Evolutionary conservation across 352 stramenopile genomes (phyloP), one percentile per base, ranked within the genome.

Genomic region (Phytophthora sansomeana): DNA sequence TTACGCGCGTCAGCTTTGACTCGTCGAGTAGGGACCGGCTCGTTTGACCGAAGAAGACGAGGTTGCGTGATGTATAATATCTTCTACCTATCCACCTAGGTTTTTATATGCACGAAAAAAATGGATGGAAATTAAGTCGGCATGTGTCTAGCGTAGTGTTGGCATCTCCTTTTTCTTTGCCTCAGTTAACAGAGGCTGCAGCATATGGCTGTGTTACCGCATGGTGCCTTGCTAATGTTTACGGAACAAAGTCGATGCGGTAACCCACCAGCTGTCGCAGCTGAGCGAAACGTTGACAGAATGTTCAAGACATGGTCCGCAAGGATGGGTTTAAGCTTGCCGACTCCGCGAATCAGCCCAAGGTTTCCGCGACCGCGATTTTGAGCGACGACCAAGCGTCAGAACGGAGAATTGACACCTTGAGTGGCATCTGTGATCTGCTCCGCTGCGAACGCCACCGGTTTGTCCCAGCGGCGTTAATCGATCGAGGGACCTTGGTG

Each of bases 21-120:
- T 44, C 38, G 6, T 11, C 38, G 38, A 10, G 16, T 44, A 19
- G 38, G 38, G 6, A 19, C 38, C 38, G 38, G 38, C 38, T 44
- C 38, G 16, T 44, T 11, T 5, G 38, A 11, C 16, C 6, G 38
- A 5, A 44, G 16, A 11, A 44, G 38, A 44, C 38, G 38, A 10
- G 38, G 38, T 10, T 44, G 38, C 38, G 16, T 44, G 16, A 44
- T 44, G 38, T 44, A 44, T n/a, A 44, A 36, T 10, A 44, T 44
- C 38, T 19, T 44, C 16, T 44, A n/a, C n/a, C n/a, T n/a, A n/a
- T n/a, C n/a, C 8, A 19, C 16, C 38, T 11, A 44, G 6, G 38
- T 44, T 44, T 44, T 5, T n/a, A 44, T 11, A 44, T 44, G 38
- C 6, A 10, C 24, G 39, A n/a, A n/a, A 24, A 16, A 26, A 46